Conservation (phyloP, 768 basidiomycete species). For the Sarcodon sp. region DNA sequence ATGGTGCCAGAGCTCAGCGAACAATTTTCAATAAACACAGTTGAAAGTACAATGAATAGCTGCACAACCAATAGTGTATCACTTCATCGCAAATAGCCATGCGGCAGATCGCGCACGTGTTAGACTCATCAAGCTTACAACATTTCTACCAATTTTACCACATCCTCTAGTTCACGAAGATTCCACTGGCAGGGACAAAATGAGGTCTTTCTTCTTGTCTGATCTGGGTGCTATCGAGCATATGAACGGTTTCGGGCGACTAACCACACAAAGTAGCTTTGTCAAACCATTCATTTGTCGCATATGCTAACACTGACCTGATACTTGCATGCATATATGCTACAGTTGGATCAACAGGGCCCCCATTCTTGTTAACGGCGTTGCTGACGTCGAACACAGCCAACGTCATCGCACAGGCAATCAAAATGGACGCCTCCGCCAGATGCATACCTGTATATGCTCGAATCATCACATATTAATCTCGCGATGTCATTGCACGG, state of each 20-base stretch:
- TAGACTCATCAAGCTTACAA: no score
- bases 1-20: no score
- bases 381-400: conserved; percentile 21
- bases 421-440: conserved; percentile 23
- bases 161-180: no score
- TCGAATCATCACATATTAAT: no score
- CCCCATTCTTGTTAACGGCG: conserved; percentile 7
- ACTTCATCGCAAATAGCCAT: no score
- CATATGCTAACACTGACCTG: conserved; percentile 8
- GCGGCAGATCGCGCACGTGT: no score
- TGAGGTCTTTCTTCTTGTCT: conserved; percentile 6
- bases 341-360: conserved; percentile 11
- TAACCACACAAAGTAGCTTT: not conserved
- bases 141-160: no score
- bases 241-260: conserved; percentile 7
- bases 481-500: no score
- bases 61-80: no score
- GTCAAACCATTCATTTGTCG: not conserved
- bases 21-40: no score
- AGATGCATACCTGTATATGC: conserved; percentile 23
- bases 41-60: no score
- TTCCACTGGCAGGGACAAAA: not conserved
- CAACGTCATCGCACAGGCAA: conserved; percentile 23
- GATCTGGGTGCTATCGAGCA: conserved; percentile 3
- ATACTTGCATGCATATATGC: conserved; percentile 14